Base-by-base conservation (phyloP, 768 basidiomycete genomes). In the Macrocybe gigantea region DNA sequence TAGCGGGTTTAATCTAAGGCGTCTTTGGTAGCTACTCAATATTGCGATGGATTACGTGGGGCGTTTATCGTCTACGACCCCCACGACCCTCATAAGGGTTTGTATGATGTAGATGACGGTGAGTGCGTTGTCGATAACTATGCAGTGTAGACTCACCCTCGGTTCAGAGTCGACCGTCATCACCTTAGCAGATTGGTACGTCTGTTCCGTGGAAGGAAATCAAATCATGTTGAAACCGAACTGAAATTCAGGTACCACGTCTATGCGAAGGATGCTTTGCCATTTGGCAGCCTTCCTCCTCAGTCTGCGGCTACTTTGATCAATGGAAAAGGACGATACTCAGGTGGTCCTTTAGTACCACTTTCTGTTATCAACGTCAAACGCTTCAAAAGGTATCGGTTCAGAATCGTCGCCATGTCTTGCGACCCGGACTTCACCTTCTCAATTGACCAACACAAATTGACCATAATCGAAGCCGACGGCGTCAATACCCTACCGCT, bases 401-500 rank as follows among this genome's bases (percentile, higher is more conserved):
- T 69, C 52, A 65, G 72, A 9, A 48, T 72, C 6, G 53, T 71
- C 35, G 60, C 60, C 37, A 56, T 65, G 49, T 63, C 64, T 11
- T 70, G 66, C 53, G 63, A 61, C 45, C 57, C 63, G 13, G 61
- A 60, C 38, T 77, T 65, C 56, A 61, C 57, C 31, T 76, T 79
- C 54, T 61, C 69, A 1, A 71, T 79, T 33, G 72, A 77, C 51
- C 62, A 66, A 7, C 77, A 79, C 48, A 57, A 58, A 5, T 56
- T 79, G 65, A 78, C 73, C 5, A 63, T 82, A 45, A 80, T 82
- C 36, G 79, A 82, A 53, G 74, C 60, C 1, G 80, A 82, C 41
- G 70, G 73, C 1, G 62, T 59, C 39, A 71, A 72, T 52, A 69
- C 68, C 0, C 37, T 56, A 15, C 74, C 79, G 0, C 58, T 73